phyloP scores from a whole-genome alignment of 2,329 filamentous ascomycete species.

The Diaporthe sp. region DNA sequence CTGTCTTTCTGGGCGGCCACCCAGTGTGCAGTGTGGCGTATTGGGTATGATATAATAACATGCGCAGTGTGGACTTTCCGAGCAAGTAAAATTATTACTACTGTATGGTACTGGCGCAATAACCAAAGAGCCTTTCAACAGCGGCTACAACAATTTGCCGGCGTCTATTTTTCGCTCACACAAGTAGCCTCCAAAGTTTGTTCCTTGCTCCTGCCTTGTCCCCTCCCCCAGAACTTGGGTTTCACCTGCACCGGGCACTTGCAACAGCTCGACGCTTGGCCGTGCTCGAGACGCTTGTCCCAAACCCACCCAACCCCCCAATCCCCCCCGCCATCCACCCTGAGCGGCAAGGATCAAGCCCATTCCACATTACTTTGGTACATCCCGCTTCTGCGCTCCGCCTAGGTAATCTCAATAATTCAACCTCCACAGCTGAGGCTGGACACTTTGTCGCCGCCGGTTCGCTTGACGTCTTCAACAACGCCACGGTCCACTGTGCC shows the following conservation, averaged over 20 bases:
- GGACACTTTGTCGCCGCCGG: constrained; percentile 3
- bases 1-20: not conserved
- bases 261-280: constrained; percentile 30
- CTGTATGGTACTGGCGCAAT: not conserved
- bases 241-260: constrained; percentile 28
- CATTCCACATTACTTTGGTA: constrained; percentile 12
- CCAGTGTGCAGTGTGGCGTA: constrained; percentile 13
- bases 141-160: constrained; percentile 12
- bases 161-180: constrained; percentile 8
- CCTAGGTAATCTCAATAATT: constrained; percentile 28
- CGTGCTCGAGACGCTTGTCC: constrained; percentile 16
- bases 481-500: constrained; percentile 48
- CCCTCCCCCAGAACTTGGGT: constrained; percentile 8
- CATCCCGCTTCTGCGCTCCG: constrained; percentile 23
- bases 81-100: not conserved
- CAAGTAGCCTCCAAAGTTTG: constrained; percentile 13
- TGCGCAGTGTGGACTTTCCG: not conserved
- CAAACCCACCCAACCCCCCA: constrained; percentile 4
- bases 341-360: constrained; percentile 14
- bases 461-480: constrained; percentile 53
- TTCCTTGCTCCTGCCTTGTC: constrained; percentile 20
- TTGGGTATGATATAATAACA: constrained; percentile 4
- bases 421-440: constrained; percentile 31
- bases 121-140: not conserved
- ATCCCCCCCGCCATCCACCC: constrained; percentile 17